These are phyloP conservation scores for Phlebiopsis gigantea DNA, from an alignment of 768 basidiomycete genomes.

Conservation along the genomic window DNA sequence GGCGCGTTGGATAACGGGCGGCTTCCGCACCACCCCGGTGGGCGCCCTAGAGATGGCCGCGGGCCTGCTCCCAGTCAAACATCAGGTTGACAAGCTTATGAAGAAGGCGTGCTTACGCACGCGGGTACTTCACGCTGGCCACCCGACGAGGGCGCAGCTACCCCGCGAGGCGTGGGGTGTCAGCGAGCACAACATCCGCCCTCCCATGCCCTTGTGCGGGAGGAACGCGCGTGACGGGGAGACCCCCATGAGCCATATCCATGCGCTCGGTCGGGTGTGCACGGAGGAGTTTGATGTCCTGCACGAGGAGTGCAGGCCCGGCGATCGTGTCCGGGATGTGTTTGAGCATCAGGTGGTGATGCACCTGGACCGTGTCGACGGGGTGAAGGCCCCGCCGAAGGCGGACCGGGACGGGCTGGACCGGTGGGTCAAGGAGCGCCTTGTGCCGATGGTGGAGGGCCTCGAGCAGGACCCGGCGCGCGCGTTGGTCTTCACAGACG, in stretches of 20 bases:
- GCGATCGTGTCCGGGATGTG: neutral
- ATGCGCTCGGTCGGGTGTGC: neutral
- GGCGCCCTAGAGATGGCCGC: conserved; percentile 6
- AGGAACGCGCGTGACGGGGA: neutral
- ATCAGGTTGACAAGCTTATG: neutral
- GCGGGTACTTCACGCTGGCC: conserved; percentile 1
- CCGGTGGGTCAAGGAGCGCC: neutral
- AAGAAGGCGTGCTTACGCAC: neutral
- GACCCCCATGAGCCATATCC: neutral
- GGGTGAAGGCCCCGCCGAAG: neutral
- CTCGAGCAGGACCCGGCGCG: neutral
- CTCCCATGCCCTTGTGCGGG: neutral
- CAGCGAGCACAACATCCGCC: neutral
- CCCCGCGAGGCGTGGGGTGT: neutral
- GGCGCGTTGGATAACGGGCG: conserved; percentile 17
- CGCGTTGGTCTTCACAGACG: conserved; percentile 6
- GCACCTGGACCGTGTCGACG: conserved; percentile 1
- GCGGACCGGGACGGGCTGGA: neutral
- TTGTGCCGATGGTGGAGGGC: neutral
- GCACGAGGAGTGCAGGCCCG: conserved; percentile 5
- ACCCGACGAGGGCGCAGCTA: neutral
- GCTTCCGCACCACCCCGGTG: conserved; percentile 16
- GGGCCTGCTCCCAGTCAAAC: neutral
- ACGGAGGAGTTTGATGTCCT: conserved; percentile 4
- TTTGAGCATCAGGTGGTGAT: neutral